Conservation (phyloP, 2,329 filamentous ascomycete genomes). For the Penicillium sp. region DNA sequence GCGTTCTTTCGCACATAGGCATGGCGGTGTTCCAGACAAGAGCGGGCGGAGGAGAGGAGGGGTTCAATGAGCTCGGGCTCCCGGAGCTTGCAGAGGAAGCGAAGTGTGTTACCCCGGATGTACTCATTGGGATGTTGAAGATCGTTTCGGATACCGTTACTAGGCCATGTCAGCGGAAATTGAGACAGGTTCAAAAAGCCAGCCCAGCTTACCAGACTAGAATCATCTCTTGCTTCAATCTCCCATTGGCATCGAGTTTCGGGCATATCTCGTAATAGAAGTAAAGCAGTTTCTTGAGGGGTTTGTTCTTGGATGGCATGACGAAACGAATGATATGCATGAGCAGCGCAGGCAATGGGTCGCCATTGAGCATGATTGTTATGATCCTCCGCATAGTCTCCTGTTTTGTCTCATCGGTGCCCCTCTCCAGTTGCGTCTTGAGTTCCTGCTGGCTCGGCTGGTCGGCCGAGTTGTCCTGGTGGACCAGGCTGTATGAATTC, state of each 20-base stretch:
- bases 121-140: slow-evolving; percentile 98
- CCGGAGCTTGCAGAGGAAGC: slow-evolving; percentile 93
- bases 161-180: neutral
- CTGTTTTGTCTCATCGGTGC: slow-evolving; percentile 85
- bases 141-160: slow-evolving; percentile 97
- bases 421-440: slow-evolving; percentile 89
- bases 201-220: slow-evolving; percentile 73
- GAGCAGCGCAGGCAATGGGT: slow-evolving; percentile 88
- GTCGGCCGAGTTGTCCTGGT: slow-evolving; percentile 95
- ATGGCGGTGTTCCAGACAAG: slow-evolving; percentile 91
- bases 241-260: slow-evolving; percentile 85
- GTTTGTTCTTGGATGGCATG: slow-evolving; percentile 97
- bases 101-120: slow-evolving; percentile 94
- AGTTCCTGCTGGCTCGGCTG: slow-evolving; percentile 86
- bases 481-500: slow-evolving; percentile 91
- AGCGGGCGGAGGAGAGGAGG: slow-evolving; percentile 83
- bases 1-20: slow-evolving; percentile 98
- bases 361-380: slow-evolving; percentile 96
- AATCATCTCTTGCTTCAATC: slow-evolving; percentile 99
- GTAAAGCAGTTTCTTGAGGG: slow-evolving; percentile 95
- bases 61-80: slow-evolving; percentile 96
- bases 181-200: neutral
- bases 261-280: slow-evolving; percentile 99
- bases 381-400: slow-evolving; percentile 96
- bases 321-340: slow-evolving; percentile 99